These are phyloP conservation scores for Chaetoceros muelleri DNA, from an alignment of 108 stramenopile genomes.

Conservation along the genomic window DNA sequence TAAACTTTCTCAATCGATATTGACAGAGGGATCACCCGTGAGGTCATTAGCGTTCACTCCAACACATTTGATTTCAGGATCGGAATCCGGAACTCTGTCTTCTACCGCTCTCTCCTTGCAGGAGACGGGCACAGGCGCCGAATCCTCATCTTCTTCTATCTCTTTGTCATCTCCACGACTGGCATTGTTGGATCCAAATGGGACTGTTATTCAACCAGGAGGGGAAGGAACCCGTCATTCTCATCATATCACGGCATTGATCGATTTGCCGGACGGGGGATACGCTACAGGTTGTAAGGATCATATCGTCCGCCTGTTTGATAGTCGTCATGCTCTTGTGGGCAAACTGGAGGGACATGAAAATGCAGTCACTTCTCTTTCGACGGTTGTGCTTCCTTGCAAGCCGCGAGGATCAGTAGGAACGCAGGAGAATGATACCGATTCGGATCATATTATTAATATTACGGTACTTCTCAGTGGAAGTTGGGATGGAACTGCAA, in stretches of 20 bases:
- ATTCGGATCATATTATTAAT: neutral
- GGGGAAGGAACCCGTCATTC: conserved; percentile 23
- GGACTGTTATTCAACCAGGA: conserved; percentile 19
- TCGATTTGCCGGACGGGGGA: neutral
- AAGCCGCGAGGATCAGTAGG: too few species aligned
- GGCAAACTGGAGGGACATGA: conserved; percentile 51
- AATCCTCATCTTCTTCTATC: too few species aligned
- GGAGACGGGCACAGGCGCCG: too few species aligned
- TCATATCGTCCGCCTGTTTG: conserved; percentile 57
- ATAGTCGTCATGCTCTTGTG: conserved; percentile 29
- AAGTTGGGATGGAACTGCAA: conserved; percentile 84
- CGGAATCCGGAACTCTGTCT: neutral
- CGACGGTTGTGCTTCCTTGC: conserved; percentile 23
- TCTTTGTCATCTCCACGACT: neutral
- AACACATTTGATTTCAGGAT: neutral
- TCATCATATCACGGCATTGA: conserved; percentile 28
- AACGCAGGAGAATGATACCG: too few species aligned
- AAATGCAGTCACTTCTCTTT: conserved; percentile 70
- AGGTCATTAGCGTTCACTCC: neutral
- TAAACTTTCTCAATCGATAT: neutral
- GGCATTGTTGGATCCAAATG: neutral
- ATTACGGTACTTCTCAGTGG: conserved; percentile 47
- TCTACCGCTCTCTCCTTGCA: too few species aligned
- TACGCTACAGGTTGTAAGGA: conserved; percentile 78
- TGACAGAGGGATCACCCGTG: neutral